phyloP scores from a whole-genome alignment of 352 stramenopile species.

The Pythium chondricola region DNA sequence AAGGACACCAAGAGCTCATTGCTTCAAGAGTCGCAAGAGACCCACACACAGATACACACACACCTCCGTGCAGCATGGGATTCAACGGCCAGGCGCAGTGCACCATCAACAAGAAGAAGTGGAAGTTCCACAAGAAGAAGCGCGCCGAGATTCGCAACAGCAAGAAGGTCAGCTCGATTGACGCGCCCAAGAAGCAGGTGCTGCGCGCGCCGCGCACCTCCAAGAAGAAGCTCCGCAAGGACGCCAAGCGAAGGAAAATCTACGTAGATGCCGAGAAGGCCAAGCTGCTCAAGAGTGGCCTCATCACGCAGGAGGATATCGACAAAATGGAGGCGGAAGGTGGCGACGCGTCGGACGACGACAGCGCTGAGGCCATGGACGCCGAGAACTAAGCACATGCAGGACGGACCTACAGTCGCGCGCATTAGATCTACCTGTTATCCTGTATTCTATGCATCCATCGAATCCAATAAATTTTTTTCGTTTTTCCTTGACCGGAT shows the following conservation, averaged over 20 bases:
- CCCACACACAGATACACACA: not conserved
- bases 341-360: constrained; percentile 24
- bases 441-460: constrained; percentile 17
- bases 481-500: constrained; percentile 1
- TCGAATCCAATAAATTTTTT: too few species aligned
- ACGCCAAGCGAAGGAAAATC: constrained; percentile 72
- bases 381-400: constrained; percentile 64
- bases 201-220: constrained; percentile 61
- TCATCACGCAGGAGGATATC: constrained; percentile 82
- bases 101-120: constrained; percentile 83
- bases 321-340: constrained; percentile 67
- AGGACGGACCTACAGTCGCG: too few species aligned
- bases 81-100: constrained; percentile 61
- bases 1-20: too few species aligned
- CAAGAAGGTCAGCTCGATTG: constrained; percentile 63
- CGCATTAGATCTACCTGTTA: constrained; percentile 3
- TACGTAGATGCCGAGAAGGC: constrained; percentile 65
- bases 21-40: too few species aligned
- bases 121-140: constrained; percentile 85
- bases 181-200: constrained; percentile 48
- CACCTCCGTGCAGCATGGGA: too few species aligned
- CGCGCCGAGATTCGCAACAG: constrained; percentile 64
- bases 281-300: constrained; percentile 68
- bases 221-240: constrained; percentile 87
- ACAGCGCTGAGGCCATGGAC: constrained; percentile 42